phyloP scores from a whole-genome alignment of 2,329 filamentous ascomycete species.

The Pezicula neosporulosa region DNA sequence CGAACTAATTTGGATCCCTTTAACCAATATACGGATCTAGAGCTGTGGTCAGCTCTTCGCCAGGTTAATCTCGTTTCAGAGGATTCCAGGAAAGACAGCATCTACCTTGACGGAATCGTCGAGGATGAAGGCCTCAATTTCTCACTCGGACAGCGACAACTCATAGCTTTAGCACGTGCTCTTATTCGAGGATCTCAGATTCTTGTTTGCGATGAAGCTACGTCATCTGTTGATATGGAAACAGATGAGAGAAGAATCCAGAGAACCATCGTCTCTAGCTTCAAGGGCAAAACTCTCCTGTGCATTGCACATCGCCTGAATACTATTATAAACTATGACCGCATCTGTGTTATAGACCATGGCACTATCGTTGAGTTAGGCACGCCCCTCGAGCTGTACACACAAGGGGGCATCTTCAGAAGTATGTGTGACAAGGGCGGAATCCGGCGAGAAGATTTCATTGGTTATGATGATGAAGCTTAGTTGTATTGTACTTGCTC shows the following conservation, averaged over 20 bases:
- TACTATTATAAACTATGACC: constrained; percentile 91
- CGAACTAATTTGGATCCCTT: constrained; percentile 80
- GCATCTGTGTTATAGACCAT: constrained; percentile 94
- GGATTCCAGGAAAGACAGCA: constrained; percentile 42
- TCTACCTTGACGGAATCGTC: constrained; percentile 79
- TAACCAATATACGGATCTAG: constrained; percentile 71
- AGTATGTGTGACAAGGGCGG: constrained; percentile 65
- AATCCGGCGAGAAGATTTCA: constrained; percentile 29
- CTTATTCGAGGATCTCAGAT: constrained; percentile 85
- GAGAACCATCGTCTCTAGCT: constrained; percentile 77
- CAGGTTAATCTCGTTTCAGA: constrained; percentile 68
- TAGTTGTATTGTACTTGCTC: too few relatives aligned
- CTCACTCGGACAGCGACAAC: constrained; percentile 88
- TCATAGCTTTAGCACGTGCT: constrained; percentile 90
- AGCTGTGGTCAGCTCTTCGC: constrained; percentile 73
- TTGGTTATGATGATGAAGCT: constrained; percentile 40
- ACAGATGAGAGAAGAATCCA: constrained; percentile 98
- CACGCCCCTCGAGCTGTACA: constrained; percentile 70
- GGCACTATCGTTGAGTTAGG: constrained; percentile 86
- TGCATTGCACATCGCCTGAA: constrained; percentile 91
- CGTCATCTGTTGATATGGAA: constrained; percentile 89
- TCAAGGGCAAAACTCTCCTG: constrained; percentile 81
- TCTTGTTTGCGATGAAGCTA: constrained; percentile 97
- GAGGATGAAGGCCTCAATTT: constrained; percentile 97
- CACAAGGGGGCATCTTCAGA: constrained; percentile 71